Evolutionary conservation across 495 filamentous ascomycete species (phyloP).

Genomic region (Daldinia vernicosa): DNA sequence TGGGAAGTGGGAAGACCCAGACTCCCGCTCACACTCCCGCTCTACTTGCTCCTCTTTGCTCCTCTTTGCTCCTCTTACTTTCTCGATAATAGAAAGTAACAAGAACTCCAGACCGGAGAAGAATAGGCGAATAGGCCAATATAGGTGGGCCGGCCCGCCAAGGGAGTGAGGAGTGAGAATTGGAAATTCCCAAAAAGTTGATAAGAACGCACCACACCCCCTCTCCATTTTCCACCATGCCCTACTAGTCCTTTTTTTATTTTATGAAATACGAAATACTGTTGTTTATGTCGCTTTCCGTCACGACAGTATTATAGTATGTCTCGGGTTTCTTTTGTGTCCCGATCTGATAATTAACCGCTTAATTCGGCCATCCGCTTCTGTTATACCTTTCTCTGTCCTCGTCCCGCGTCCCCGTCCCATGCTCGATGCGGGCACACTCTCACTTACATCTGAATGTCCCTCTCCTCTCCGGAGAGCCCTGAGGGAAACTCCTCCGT

Average conservation of each 20-base stretch:
- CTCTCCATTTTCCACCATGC: constrained; percentile 36
- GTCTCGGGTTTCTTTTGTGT: constrained; percentile 36
- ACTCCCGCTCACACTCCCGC: constrained; percentile 19
- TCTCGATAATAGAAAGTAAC: constrained; percentile 8
- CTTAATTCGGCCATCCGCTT: constrained; percentile 18
- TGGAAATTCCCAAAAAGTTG: constrained; percentile 37
- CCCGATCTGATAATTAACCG: constrained; percentile 34
- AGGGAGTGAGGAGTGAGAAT: constrained; percentile 43
- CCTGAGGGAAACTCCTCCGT: constrained; percentile 31
- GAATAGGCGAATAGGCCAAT: constrained; percentile 12
- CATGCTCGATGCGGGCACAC: constrained; percentile 18
- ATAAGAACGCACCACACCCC: constrained; percentile 45
- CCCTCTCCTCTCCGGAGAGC: constrained; percentile 28
- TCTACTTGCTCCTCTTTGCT: constrained; percentile 11
- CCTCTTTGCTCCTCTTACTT: background rate
- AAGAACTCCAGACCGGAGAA: constrained; percentile 19
- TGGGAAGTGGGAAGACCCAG: constrained; percentile 27
- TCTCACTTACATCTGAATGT: constrained; percentile 25
- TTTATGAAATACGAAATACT: constrained; percentile 13
- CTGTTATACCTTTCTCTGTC: constrained; percentile 14
- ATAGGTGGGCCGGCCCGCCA: constrained; percentile 35
- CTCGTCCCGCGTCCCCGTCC: constrained; percentile 1
- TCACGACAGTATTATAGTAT: constrained; percentile 36
- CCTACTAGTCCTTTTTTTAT: constrained; percentile 24
- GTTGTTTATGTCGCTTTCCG: constrained; percentile 39